A percentile compares a stretch with the other conserved stretches of the same genome.
These are phyloP conservation scores for Kodamaea anthophila DNA, from an alignment of 1,139 yeast genomes.

Conservation along the genomic window DNA sequence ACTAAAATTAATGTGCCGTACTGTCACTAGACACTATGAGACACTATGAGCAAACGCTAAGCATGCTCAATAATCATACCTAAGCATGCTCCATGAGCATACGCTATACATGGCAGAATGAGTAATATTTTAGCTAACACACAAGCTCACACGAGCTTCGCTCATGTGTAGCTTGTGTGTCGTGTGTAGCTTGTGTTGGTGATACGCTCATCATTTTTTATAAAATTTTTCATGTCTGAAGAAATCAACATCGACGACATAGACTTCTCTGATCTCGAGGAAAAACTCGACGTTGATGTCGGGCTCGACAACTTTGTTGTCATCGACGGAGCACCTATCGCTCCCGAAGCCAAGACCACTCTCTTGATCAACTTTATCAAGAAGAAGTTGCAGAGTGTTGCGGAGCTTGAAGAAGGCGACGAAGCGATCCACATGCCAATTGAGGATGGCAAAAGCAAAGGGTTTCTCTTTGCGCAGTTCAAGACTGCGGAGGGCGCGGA, in stretches of 20 bases:
- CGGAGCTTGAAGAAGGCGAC: slow-evolving; percentile 63
- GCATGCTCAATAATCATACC: no score
- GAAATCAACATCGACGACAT: slow-evolving; percentile 50
- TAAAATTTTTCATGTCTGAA: slow-evolving; percentile 33
- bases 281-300: slow-evolving; percentile 56
- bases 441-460: slow-evolving; percentile 75
- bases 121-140: no score
- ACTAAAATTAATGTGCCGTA: no score
- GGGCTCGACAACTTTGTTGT: slow-evolving; percentile 77
- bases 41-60: no score
- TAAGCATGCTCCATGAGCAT: no score
- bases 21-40: no score
- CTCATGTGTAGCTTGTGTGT: no score
- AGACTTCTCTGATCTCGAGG: slow-evolving; percentile 86
- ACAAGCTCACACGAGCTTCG: slow-evolving; percentile 1
- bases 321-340: slow-evolving; percentile 93
- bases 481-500: slow-evolving; percentile 62
- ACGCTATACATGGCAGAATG: no score
- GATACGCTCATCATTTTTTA: no score
- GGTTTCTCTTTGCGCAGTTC: slow-evolving; percentile 83
- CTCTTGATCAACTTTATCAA: slow-evolving; percentile 78
- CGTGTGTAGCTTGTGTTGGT: no score
- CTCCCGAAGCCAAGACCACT: slow-evolving; percentile 84
- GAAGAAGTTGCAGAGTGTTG: slow-evolving; percentile 66
- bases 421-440: slow-evolving; percentile 78